Evolutionary conservation across 2,329 filamentous ascomycete genomes (phyloP).

Genomic region (Hypoxylon rubiginosum): DNA sequence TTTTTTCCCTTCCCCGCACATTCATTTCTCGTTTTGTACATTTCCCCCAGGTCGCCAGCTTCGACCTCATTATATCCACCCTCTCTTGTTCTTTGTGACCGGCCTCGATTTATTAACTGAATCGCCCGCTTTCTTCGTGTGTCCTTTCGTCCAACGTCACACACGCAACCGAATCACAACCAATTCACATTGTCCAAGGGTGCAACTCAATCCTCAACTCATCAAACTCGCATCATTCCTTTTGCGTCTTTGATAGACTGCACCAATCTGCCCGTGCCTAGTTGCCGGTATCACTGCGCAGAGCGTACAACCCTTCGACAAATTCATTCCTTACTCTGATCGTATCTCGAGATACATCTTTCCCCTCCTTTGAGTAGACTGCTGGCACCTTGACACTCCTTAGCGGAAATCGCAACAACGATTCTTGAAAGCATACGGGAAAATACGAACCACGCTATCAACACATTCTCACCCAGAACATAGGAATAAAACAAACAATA

Average conservation of each 20-base stretch:
- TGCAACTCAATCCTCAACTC: conserved; percentile 29
- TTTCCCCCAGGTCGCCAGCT: conserved; percentile 50
- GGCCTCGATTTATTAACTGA: conserved; percentile 25
- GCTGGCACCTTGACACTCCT: conserved; percentile 50
- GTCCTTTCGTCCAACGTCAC: conserved; percentile 41
- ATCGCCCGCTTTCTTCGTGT: conserved; percentile 30
- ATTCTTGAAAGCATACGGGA: conserved; percentile 21
- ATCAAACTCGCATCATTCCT: conserved; percentile 46
- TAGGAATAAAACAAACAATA: conserved; percentile 13
- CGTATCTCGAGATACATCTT: conserved; percentile 45
- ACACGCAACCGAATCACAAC: conserved; percentile 29
- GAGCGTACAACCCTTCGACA: conserved; percentile 45
- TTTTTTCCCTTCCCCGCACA: conserved; percentile 43
- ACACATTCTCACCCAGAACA: conserved; percentile 15
- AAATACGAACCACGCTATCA: conserved; percentile 6
- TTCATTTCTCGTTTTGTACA: conserved; percentile 47
- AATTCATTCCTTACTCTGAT: conserved; percentile 43
- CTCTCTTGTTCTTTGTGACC: conserved; percentile 33
- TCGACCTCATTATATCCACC: conserved; percentile 40
- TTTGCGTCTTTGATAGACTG: conserved; percentile 52
- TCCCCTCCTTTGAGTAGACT: conserved; percentile 46
- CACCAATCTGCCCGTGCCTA: conserved; percentile 32
- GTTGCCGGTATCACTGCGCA: conserved; percentile 39
- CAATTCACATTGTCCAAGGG: conserved; percentile 34
- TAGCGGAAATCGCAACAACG: conserved; percentile 36